phyloP scores from a whole-genome alignment of 345 rosid species.

The Microcos paniculata region DNA sequence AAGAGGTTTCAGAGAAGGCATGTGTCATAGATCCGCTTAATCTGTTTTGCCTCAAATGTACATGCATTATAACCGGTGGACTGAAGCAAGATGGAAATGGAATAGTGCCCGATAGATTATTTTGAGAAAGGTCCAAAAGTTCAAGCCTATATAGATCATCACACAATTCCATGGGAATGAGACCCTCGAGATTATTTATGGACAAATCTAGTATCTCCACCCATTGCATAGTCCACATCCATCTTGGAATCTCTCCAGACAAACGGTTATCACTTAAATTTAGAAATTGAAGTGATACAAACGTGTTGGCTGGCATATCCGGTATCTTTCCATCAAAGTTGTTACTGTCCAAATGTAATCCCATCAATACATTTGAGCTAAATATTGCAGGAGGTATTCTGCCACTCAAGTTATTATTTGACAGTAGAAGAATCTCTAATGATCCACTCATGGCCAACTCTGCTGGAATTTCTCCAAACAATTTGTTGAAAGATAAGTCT shows the following conservation, averaged over 20 bases:
- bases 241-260: conserved; percentile 8
- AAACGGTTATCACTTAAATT: conserved; percentile 24
- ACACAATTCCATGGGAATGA: conserved; percentile 3
- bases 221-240: background rate
- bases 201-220: background rate
- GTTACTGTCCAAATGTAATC: conserved; percentile 9
- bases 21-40: background rate
- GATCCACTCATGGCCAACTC: background rate
- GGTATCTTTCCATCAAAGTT: background rate
- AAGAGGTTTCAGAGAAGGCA: background rate
- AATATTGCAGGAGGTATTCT: background rate
- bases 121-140: conserved; percentile 7
- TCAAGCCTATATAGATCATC: rapidly evolving
- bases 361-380: background rate
- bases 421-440: background rate
- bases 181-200: conserved; percentile 6
- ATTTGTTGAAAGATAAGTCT: background rate
- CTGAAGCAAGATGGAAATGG: conserved; percentile 8
- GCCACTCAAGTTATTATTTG: conserved; percentile 28
- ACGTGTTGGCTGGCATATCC: background rate
- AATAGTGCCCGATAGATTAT: background rate
- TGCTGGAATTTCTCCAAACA: conserved; percentile 18
- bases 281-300: background rate
- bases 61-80: background rate
- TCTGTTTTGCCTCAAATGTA: background rate